Evolutionary conservation across 495 filamentous ascomycete genomes (phyloP), one percentile per base, ranked within the genome.

Genomic region (Xylona heveae): DNA sequence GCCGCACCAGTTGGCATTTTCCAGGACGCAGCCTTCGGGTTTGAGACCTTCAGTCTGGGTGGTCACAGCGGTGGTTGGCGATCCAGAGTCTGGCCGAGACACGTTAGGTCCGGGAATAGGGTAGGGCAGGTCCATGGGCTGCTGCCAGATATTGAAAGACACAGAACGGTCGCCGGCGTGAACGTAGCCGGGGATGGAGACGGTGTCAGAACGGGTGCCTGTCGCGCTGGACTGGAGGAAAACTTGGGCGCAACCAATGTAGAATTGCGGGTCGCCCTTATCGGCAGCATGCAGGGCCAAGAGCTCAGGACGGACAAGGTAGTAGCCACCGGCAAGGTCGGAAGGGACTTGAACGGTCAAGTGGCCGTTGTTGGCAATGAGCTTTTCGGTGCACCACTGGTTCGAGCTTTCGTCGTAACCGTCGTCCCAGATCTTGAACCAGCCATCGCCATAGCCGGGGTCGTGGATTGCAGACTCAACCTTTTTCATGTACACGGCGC

Each of bases 401-500:
- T 54, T 54, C 28, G 44, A 40, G 4, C 27, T 28, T 2, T 52
- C 37, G 42, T 72, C 61, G 43, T 74, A 77, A 29, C 71, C 74
- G 20, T 69, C 61, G 27, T 74, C 56, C 52, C 53, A 77, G 47
- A 85, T 69, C 57, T 82, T 83, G 58, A 85, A 78, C 78, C 78
- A 85, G 14, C 78, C 77, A 35, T 50, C 49, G 3, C 78, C 76
- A 18, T 55, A 46, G 19, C 59, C 61, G 5, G 39, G 24, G 28
- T 52, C 34, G 8, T 52, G 53, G 12, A 47, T 49, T 2, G 57
- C 44, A 32, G 64, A 46, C 29, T 46, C 45, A 3, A 75, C 59
- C 19, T 59, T 57, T 52, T 82, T 82, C 50, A 80, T 60, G 48
- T 83, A 82, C 16, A 81, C 61, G 7, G 74, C 62, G 38, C 71